These are phyloP conservation scores for Pestalotiopsis sp. DNA, from an alignment of 2,329 filamentous ascomycete genomes.

Conservation along the genomic window DNA sequence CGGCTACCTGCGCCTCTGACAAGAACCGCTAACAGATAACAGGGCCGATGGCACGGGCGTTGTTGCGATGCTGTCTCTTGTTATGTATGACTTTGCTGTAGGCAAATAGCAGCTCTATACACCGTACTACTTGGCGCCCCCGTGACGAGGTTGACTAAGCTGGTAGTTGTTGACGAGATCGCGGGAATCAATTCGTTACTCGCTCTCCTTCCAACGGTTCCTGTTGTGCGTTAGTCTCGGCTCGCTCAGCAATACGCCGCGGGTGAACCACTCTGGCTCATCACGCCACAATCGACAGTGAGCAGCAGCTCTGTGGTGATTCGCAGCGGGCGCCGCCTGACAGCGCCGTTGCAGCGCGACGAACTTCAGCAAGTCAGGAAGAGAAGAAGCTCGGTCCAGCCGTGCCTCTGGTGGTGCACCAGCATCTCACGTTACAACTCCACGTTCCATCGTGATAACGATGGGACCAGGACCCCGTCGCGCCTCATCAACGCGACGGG, in stretches of 20 bases:
- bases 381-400: background rate
- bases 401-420: background rate
- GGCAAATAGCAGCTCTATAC: background rate
- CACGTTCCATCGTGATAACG: background rate
- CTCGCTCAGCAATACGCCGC: background rate
- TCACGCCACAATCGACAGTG: background rate
- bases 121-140: background rate
- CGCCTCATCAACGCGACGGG: background rate
- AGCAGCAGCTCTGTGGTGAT: background rate
- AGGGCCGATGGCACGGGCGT: background rate
- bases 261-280: background rate
- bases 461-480: background rate
- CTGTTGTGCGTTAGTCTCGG: background rate
- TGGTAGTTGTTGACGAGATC: background rate
- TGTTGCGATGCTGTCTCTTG: background rate
- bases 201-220: background rate
- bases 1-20: background rate
- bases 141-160: background rate
- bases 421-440: constrained; percentile 7
- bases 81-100: background rate
- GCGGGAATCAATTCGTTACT: background rate
- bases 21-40: background rate
- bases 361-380: background rate
- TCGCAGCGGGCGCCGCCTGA: background rate
- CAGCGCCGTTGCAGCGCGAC: background rate